These are phyloP conservation scores for Dactylellina leptospora DNA, from an alignment of 2,329 filamentous ascomycete species.

Conservation along the genomic window DNA sequence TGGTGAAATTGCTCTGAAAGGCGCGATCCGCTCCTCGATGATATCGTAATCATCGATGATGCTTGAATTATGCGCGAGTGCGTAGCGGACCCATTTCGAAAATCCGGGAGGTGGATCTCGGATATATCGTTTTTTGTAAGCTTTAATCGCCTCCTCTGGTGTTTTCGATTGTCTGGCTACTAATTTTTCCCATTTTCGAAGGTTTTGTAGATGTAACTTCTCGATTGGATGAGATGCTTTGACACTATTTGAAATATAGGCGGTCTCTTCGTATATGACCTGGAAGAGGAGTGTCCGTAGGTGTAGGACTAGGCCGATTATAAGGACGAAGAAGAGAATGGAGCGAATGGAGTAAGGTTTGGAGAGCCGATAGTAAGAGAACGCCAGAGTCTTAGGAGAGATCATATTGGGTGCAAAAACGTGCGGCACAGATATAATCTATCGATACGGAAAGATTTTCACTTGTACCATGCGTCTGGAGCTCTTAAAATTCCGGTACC, in stretches of 20 bases:
- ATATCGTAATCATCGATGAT: constrained; percentile 66
- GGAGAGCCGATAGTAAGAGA: constrained; percentile 32
- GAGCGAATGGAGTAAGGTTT: constrained; percentile 38
- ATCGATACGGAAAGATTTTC: constrained; percentile 13
- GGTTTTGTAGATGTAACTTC: constrained; percentile 19
- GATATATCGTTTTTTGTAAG: constrained; percentile 62
- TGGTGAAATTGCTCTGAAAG: constrained; percentile 59
- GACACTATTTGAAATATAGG: constrained; percentile 17
- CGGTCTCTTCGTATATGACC: constrained; percentile 17
- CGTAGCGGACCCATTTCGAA: constrained; percentile 63
- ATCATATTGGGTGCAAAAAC: too few relatives aligned
- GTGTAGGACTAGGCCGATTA: constrained; percentile 29
- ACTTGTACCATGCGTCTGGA: background rate
- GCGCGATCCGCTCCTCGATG: constrained; percentile 61
- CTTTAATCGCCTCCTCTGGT: constrained; percentile 38
- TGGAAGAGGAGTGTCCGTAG: constrained; percentile 22
- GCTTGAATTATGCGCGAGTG: constrained; percentile 60
- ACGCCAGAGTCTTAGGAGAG: constrained; percentile 14
- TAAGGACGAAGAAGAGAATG: constrained; percentile 22
- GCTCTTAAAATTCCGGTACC: background rate
- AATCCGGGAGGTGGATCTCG: constrained; percentile 64
- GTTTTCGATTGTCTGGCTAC: constrained; percentile 22
- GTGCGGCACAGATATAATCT: too few relatives aligned
- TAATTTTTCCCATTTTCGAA: constrained; percentile 18
- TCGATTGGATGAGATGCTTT: constrained; percentile 40